Evolutionary conservation across 495 filamentous ascomycete species (phyloP), one percentile per base, ranked within the genome.

Genomic region (Staphylotrichum longicolle): DNA sequence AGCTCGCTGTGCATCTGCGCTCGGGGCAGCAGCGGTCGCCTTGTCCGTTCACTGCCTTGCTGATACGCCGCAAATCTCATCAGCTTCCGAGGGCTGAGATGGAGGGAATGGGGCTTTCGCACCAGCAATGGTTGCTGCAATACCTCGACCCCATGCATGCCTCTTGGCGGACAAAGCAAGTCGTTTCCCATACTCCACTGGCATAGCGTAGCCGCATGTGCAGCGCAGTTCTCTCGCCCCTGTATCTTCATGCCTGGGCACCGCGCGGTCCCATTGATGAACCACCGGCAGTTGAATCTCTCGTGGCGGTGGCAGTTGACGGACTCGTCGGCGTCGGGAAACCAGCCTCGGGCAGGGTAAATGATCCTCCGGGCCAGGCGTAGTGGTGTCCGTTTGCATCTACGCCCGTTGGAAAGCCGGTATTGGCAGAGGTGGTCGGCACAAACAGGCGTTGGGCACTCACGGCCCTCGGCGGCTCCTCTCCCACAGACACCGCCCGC

Each of bases 341-440:
- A 49, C 56, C 56, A 58, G 33, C 56, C 46, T 10, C 11, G 34
- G 0, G 34, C 0, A 8, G 35, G 12, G 35, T 50, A 40, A 4
- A 30, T 1, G 34, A 6, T 15, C 41, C 58, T 37, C 15, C 55
- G 34, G 35, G 51, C 54, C 27, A 65, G 63, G 8, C 63, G 58
- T 3, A 47, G 58, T 20, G 58, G 63, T 5, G 46, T 35, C 12
- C 48, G 40, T 11, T 35, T 40, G 52, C 63, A 65, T 2, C 58
- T 41, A 3, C 12, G 46, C 7, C 32, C 46, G 39, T 50, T 27
- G 45, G 63, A 46, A 15, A 39, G 52, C 33, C 49, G 45, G 59
- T 54, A 57, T n/a, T 52, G 58, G 55, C 63, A 65, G 48, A 65
- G 58, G 35, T 62, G 63, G 20, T 35, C 30, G 42, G 44, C 53